Evolutionary conservation across 306 rosid genomes (phyloP).

Genomic region (Mucuna pruriens): DNA sequence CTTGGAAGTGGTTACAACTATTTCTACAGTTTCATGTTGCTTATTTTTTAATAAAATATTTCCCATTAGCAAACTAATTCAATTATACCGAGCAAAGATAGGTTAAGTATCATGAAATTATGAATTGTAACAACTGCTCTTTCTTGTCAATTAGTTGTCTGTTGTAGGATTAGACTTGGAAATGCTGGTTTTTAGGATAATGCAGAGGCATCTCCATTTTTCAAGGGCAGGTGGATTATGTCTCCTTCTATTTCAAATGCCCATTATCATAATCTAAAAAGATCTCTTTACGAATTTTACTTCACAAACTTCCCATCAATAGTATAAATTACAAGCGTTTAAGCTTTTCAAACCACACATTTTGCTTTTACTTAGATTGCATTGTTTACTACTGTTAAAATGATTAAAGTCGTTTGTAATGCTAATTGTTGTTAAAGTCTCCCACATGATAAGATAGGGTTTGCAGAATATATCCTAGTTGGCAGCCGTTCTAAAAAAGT

Average conservation of each 20-base stretch:
- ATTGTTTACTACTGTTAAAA: constrained; percentile 42
- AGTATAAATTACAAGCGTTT: constrained; percentile 29
- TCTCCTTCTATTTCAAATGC: constrained; percentile 69
- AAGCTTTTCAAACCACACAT: constrained; percentile 43
- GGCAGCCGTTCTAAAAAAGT: constrained; percentile 25
- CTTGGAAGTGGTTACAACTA: constrained; percentile 46
- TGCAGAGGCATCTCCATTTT: constrained; percentile 59
- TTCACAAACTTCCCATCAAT: constrained; percentile 58
- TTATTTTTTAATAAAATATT: constrained; percentile 36
- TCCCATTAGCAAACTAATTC: constrained; percentile 32
- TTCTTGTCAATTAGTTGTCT: constrained; percentile 72
- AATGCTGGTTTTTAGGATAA: constrained; percentile 53
- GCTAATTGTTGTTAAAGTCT: constrained; percentile 40
- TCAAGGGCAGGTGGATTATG: constrained; percentile 77
- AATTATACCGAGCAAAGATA: constrained; percentile 38
- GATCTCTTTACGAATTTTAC: constrained; percentile 52
- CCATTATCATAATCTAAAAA: constrained; percentile 55
- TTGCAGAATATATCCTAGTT: constrained; percentile 33
- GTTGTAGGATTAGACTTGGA: constrained; percentile 47
- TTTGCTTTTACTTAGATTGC: constrained; percentile 54
- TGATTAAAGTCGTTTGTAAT: constrained; percentile 45
- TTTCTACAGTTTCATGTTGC: constrained; percentile 42
- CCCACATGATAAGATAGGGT: constrained; percentile 39
- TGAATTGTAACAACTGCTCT: constrained; percentile 40
- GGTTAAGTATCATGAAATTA: constrained; percentile 32